Evolutionary conservation across 257 asterid species (phyloP).

Genomic region (Datura wrightii): DNA sequence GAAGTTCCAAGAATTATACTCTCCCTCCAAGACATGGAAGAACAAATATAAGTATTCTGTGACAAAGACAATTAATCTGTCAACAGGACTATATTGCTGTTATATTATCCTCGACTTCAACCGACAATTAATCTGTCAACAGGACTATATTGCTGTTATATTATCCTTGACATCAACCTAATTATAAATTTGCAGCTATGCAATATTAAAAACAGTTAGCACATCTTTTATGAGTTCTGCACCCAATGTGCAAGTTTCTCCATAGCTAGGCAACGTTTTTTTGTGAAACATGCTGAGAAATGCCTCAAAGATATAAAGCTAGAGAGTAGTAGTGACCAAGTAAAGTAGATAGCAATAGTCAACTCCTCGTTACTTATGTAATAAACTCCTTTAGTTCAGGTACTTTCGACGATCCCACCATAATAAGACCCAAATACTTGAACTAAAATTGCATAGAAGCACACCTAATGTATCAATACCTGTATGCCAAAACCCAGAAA

Average conservation of each 20-base stretch:
- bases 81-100: background rate
- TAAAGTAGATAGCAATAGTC: background rate
- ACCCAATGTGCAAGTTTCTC: background rate
- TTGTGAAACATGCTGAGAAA: background rate
- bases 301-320: background rate
- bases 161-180: background rate
- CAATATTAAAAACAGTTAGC: background rate
- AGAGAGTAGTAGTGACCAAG: background rate
- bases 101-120: too few relatives aligned
- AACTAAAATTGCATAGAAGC: background rate
- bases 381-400: background rate
- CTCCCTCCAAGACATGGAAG: background rate
- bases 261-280: background rate
- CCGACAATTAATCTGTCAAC: background rate
- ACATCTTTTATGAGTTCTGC: constrained; percentile 6
- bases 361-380: background rate
- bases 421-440: constrained; percentile 15
- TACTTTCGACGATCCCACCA: background rate
- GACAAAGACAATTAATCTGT: background rate
- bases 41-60: background rate
- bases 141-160: background rate
- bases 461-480: background rate
- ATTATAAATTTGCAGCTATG: background rate
- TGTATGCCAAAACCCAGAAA: background rate
- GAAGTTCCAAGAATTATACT: background rate